Evolutionary conservation across 2,329 filamentous ascomycete genomes (phyloP), one percentile per base, ranked within the genome.

Genomic region (Alternaria ventricosa): DNA sequence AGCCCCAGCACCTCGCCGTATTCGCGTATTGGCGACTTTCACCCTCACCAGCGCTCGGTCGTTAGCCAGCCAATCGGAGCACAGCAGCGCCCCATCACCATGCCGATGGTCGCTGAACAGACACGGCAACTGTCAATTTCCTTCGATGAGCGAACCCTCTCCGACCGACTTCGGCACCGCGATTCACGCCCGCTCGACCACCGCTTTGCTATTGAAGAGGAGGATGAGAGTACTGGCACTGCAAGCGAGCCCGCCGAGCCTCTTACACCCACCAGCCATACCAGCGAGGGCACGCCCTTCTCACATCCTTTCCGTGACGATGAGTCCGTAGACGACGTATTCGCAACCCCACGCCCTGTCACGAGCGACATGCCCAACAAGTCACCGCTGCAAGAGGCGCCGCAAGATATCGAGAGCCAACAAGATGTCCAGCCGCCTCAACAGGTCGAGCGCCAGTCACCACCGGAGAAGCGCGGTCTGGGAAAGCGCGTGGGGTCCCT

Each of bases 221-320:
- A 79, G 62, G 78, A 80, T 66, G 78, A 80, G 63, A 79, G 76
- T 60, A 79, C 72, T 30, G 78, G 77, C 51, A 79, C 78, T 7
- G 78, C 73, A 30, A 80, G 78, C 64, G 79, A 81, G 58, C 74
- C 75, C n/a, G 69, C 69, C 45, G 79, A 81, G 57, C 79, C 79
- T 15, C 68, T 79, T 44, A 81, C 79, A n/a, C 79, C 79, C 12
- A 76, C 69, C 5, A 79, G 75, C 65, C 76, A 79, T 62, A 65
- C 67, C 60, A 80, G 76, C 57, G 78, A 80, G 61, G 67, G 66
- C 50, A 33, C 63, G 2, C 64, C 73, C 8, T 76, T 76, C 36
- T 66, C 71, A 6, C 64, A 80, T 51, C 65, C 72, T 3, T 79
- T 79, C 58, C 69, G 69, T 33, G 68, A 74, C 54, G 71, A 79